Base-by-base conservation (phyloP, 345 rosid species). In the Euphorbia peplus region DNA sequence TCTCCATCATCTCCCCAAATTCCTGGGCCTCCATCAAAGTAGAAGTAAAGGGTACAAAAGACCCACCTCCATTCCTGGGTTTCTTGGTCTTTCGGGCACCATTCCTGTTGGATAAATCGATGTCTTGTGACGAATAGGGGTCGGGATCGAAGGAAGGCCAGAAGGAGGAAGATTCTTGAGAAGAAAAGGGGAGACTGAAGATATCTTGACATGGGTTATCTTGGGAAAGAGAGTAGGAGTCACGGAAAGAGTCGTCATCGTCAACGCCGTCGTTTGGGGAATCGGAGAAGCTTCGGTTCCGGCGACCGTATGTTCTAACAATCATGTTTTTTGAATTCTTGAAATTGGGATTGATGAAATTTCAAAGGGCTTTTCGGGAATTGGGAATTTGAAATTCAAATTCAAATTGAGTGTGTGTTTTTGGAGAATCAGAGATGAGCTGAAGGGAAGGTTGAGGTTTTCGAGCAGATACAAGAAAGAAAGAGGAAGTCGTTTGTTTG, bases 1-100 rank as follows among this genome's bases (percentile, higher is more conserved):
- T 91, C 81, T 95, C 99, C 99, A 95, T 92, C 89, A 92, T 86
- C 84, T 92, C 99, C 24, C 99, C 99, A 16, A 82, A 90, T 80
- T 95, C 98, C 86, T 92, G 99, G 7, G 98, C 88, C 83, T 95
- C 98, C 83, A 92, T 90, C 77, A 95, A 76, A 63, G 98, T 90
- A 46, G 98, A 80, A 46, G 88, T 85, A 18, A 78, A 65, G 35
- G 82, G 82, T 67, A 72, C 60, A 65, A 68, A 75, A 51, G 82
- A 69, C 74, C 70, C 44, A 47, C 48, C 8, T 6, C 44, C 4
- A 18, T 18, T 48, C 50, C 16, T 21, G 26, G 66, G 25, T 22
- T 14, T 52, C 22, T 68, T 67, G 51, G 41, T 57, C 25, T 80
- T 82, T 77, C 81, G 25, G 0, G 44, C 52, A 46, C 55, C 83